Base-by-base conservation (phyloP, 2,329 filamentous ascomycete genomes). In the Leptographium wingfieldii region DNA sequence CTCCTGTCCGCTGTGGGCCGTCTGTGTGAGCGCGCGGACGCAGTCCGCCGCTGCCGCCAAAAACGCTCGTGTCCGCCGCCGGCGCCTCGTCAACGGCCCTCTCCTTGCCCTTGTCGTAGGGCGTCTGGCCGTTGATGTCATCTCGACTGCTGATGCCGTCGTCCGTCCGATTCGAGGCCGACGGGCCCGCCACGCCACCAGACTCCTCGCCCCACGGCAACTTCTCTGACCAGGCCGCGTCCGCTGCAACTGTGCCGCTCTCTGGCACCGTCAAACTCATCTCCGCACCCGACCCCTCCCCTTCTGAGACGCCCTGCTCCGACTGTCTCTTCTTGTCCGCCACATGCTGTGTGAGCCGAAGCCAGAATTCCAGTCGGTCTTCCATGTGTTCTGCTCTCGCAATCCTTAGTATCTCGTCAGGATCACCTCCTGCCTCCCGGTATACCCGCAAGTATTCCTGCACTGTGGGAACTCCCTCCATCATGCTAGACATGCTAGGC, bases 311-410 rank as follows among this genome's bases (percentile, higher is more conserved):
- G 55, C 35, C 60, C 25, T 48, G 51, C n/a, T 48, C 48, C n/a
- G 35, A 43, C 46, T 51, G 46, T 40, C 62, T 55, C n/a, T 60
- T 55, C 51, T 64, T 65, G 5, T 67, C 65, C 22, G 63, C 65
- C 62, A 70, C 73, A 29, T 64, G 69, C 63, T 69, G 74, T 62
- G 83, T 81, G 29, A 81, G 73, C 38, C 77, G 74, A 12, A 86
- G 76, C 75, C 84, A 82, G 68, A 83, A 82, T 12, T 75, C 73
- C 40, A 88, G 75, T 56, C 80, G 78, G 12, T 82, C 80, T 59
- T 80, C 76, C 2, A 82, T 75, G 5, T 79, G 77, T 65, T 87
- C 83, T 46, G 82, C 77, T 48, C 80, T 77, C 38, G 87, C 83
- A 27, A 88, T 82, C 49, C 77, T 73, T 3, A 86, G 65, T 31